Conservation (phyloP, 371 early-diverging fungal genomes). For the Rhizopus arrhizus region DNA sequence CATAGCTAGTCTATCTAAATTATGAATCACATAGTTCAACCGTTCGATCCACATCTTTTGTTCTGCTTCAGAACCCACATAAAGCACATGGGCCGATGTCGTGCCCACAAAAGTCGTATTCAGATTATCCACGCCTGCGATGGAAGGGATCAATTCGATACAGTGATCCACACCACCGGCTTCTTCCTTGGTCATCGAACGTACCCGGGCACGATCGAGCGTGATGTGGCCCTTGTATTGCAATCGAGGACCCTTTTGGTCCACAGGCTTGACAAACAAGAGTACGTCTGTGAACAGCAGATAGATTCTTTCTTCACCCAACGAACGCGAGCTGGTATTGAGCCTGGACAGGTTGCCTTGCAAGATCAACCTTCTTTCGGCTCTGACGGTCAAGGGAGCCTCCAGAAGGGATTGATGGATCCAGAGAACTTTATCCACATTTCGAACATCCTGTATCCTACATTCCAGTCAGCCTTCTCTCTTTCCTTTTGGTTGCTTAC, state of each 20-base stretch:
- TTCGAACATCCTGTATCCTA: slow-evolving; percentile 31
- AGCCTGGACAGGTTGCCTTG: slow-evolving; percentile 40
- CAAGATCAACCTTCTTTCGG: slow-evolving; percentile 40
- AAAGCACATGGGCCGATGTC: slow-evolving; percentile 35
- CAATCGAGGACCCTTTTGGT: slow-evolving; percentile 22
- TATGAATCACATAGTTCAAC: slow-evolving; percentile 32
- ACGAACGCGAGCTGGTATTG: slow-evolving; percentile 23
- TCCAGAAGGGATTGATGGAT: slow-evolving; percentile 41
- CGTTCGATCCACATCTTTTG: slow-evolving; percentile 34
- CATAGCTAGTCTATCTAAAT: slow-evolving; percentile 34
- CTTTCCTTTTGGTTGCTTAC: slow-evolving; percentile 24
- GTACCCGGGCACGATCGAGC: slow-evolving; percentile 40
- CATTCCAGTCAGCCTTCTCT: slow-evolving; percentile 18
- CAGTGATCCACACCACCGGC: slow-evolving; percentile 42
- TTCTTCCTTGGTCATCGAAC: slow-evolving; percentile 36
- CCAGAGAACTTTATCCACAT: slow-evolving; percentile 46
- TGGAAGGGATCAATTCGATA: slow-evolving; percentile 40
- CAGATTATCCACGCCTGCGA: slow-evolving; percentile 46
- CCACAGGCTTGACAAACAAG: slow-evolving; percentile 36
- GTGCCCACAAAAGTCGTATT: slow-evolving; percentile 44
- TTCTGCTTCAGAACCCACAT: slow-evolving; percentile 31
- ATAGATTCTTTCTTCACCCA: slow-evolving; percentile 45
- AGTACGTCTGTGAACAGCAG: slow-evolving; percentile 47
- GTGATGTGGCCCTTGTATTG: slow-evolving; percentile 49
- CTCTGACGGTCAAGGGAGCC: slow-evolving; percentile 43